Base-by-base conservation (phyloP, 2,329 filamentous ascomycete genomes). In the Verticillium nonalfalfae region DNA sequence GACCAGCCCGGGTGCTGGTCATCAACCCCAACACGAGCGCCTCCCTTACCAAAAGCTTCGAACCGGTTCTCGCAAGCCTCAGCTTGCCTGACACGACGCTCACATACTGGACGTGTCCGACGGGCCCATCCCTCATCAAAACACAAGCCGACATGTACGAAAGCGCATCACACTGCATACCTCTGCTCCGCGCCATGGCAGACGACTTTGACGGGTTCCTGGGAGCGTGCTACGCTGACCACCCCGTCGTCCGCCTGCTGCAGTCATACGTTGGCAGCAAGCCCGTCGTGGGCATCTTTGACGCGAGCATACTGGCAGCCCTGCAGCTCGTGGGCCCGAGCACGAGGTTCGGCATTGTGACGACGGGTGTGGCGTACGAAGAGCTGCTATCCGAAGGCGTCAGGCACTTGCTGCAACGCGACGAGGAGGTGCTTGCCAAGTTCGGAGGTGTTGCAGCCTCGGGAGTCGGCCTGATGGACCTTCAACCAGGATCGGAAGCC, bases 201-300 rank as follows among this genome's bases (percentile, higher is more conserved):
- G 38, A 38, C 33, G 58, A 60, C 39, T 64, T 45, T 54, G 62
- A 64, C 57, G 62, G 62, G 3, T 64, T 64, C 60, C 62, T 64
- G 7, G 62, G 54, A 5, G 62, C 62, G 6, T 64, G 62, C 59
- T 64, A 64, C 57, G 62, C 62, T n/a, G 62, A 64, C 56, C 62
- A 64, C 18, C 62, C 62, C 0, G 11, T 64, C 10, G 60, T 64
- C 4, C 58, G 59, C 10, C 59, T 60, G 13, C 38, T 64, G 11
- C 62, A 62, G 33, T 59, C 52, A 7, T 58, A 61, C 26, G 50
- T 61, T 15, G 60, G 60, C 14, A 60, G 14, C 58, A 62, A 61
- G 56, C 62, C 62, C 9, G 62, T 64, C 7, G 62, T 64, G 13
- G 61, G 62, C 35, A 62, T 64, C 15, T 64, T 64, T 59, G 60